phyloP scores from a whole-genome alignment of 257 asterid genomes.

The Ilex aquifolium region DNA sequence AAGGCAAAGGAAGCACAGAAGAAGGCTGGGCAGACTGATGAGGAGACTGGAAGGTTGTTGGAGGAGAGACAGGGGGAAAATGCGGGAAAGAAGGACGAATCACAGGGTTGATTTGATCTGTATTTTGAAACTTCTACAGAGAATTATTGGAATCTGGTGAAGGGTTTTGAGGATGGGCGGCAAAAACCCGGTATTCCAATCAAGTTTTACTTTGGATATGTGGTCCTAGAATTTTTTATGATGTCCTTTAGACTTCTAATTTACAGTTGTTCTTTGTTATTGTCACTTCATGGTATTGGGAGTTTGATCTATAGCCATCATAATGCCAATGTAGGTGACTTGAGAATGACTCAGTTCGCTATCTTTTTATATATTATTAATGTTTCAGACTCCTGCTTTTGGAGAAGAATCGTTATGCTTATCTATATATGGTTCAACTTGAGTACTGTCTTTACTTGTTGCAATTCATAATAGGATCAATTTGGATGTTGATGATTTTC shows the following conservation, averaged over 20 bases:
- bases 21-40: conserved; percentile 6
- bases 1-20: conserved; percentile 28
- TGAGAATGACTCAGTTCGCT: conserved; percentile 23
- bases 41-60: conserved; percentile 38
- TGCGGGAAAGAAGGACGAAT: conserved; percentile 26
- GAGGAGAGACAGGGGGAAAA: conserved; percentile 27
- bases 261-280: conserved; percentile 9
- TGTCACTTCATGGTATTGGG: conserved; percentile 14
- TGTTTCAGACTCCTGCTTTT: not conserved
- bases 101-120: conserved; percentile 19
- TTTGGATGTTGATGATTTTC: too few species aligned
- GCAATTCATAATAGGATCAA: too few species aligned
- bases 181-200: conserved; percentile 6
- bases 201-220: conserved; percentile 15
- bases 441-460: too few species aligned
- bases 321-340: conserved; percentile 19
- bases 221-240: conserved; percentile 16
- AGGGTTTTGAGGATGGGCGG: conserved; percentile 4
- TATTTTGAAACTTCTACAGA: conserved; percentile 3
- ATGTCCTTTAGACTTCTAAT: not conserved
- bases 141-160: conserved; percentile 1
- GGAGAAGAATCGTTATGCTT: too few species aligned
- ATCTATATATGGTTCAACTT: too few species aligned
- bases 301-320: conserved; percentile 12
- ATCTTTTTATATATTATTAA: conserved; percentile 7